Base-by-base conservation (phyloP, 768 basidiomycete species). In the Lactarius quietus region DNA sequence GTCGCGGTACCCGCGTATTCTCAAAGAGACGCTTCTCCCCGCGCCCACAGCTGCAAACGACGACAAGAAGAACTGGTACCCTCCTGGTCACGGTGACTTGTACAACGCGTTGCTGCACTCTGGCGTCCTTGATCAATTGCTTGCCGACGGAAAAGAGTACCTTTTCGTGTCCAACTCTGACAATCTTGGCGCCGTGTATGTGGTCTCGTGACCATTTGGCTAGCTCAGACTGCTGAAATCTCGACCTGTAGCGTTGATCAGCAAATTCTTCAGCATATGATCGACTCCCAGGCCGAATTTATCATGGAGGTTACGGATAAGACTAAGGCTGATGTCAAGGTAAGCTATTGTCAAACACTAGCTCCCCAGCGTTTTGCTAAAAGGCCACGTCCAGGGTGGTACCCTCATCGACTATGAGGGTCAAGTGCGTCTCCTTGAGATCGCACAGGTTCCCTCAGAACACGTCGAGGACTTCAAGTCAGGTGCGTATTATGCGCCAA, bases 81-180 rank as follows among this genome's bases (percentile, higher is more conserved):
- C 95, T 61, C 93, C 95, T 58, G 95, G 95, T 70, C 95, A 98
- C 80, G 95, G 95, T 75, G 95, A 98, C 77, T 79, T 98, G 73
- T 98, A 95, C 80, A 93, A 95, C 72, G 93, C 95, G 39, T 82
- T 98, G 68, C 78, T 86, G 72, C 94, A 95, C 78, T 93, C 90
- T 28, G 94, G 95, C 68, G 86, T 95, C 59, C 83, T 98, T 68
- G 93, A 96, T 74, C 88, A 92, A 78, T 84, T 98, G 51, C 78
- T 98, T 62, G 80, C 88, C 14, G 90, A 92, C 69, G 95, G 95
- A 77, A 97, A 96, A 76, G 93, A 98, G 79, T 98, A 96, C 79
- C 85, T 97, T 71, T 98, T 97, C 74, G 92, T 95, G 61, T 96
- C 94, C 77, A 98, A 98, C 83, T 94, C 94, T 55, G 95, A 97